Evolutionary conservation across 1,284 basidiomycete genomes (phyloP).

Genomic region (Tranzscheliella williamsii): DNA sequence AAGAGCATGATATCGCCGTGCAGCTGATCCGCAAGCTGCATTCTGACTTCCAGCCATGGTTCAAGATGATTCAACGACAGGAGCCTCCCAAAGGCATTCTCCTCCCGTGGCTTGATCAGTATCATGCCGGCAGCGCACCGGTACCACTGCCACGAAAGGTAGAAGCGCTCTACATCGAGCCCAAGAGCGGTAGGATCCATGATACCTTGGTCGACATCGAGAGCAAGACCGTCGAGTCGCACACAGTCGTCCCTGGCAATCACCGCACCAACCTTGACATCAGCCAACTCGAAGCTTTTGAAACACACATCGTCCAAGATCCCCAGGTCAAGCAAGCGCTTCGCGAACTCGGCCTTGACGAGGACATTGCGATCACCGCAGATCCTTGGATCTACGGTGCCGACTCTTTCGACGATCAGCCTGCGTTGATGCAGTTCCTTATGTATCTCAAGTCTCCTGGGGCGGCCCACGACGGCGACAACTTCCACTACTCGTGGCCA

Average conservation of each 20-base stretch:
- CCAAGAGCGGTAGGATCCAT: conserved; percentile 16
- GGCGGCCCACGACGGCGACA: conserved; percentile 24
- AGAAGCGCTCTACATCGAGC: conserved; percentile 22
- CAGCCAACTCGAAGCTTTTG: conserved; percentile 16
- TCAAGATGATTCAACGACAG: conserved; percentile 26
- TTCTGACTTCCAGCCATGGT: conserved; percentile 18
- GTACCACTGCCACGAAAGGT: conserved; percentile 11
- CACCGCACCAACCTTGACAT: conserved; percentile 30
- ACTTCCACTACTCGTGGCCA: conserved; percentile 61
- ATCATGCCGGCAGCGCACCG: conserved; percentile 6
- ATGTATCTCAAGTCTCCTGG: conserved; percentile 38
- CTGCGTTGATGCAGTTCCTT: conserved; percentile 35
- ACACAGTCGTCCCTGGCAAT: conserved; percentile 7
- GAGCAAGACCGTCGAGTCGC: conserved; percentile 7
- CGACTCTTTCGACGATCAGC: conserved; percentile 36
- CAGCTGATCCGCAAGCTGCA: conserved; percentile 8
- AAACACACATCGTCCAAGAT: conserved; percentile 9
- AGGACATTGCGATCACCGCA: conserved; percentile 24
- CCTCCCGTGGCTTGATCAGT: conserved; percentile 28
- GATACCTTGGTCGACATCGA: conserved; percentile 15
- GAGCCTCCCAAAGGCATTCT: conserved; percentile 29
- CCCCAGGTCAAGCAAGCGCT: conserved; percentile 30
- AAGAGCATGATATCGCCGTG: conserved; percentile 18
- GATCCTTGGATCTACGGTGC: conserved; percentile 50
- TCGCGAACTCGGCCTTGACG: conserved; percentile 25